These are phyloP conservation scores for Sugiyamaella valdiviana DNA, from an alignment of 805 yeast species.

Conservation along the genomic window DNA sequence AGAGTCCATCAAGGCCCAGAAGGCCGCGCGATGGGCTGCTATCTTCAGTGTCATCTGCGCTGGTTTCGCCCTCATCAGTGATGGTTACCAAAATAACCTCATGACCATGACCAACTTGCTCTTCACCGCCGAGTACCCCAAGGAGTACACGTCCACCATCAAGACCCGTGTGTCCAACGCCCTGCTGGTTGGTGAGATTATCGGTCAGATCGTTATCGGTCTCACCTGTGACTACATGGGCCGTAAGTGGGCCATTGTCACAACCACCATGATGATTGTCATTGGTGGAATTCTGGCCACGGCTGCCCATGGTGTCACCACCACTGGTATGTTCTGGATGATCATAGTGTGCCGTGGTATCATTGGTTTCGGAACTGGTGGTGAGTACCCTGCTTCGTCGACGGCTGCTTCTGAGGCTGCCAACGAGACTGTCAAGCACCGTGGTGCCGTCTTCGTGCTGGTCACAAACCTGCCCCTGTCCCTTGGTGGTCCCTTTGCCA, in stretches of 20 bases:
- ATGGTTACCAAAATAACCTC: conserved; percentile 70
- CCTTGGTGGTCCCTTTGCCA: conserved; percentile 74
- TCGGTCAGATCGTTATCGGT: conserved; percentile 66
- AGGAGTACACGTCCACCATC: conserved; percentile 39
- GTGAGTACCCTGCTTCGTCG: conserved; percentile 67
- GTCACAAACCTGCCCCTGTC: conserved; percentile 69
- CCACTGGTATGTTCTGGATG: conserved; percentile 69
- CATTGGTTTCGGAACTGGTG: conserved; percentile 74
- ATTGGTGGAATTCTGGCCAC: conserved; percentile 62
- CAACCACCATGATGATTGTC: conserved; percentile 56
- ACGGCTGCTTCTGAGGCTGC: conserved; percentile 69
- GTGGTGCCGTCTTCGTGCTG: conserved; percentile 61
- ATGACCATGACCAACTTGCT: conserved; percentile 64
- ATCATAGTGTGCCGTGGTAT: conserved; percentile 66
- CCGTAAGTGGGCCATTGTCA: conserved; percentile 58
- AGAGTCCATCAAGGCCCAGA: background rate
- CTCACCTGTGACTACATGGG: conserved; percentile 59
- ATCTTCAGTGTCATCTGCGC: conserved; percentile 48
- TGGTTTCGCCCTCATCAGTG: conserved; percentile 70
- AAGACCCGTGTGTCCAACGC: conserved; percentile 66
- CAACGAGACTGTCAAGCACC: conserved; percentile 48
- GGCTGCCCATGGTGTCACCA: conserved; percentile 59
- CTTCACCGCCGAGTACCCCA: conserved; percentile 44
- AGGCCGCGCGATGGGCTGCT: conserved; percentile 8
- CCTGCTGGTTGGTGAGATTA: conserved; percentile 59